phyloP scores from a whole-genome alignment of 208 protist species.

The Entamoeba invadens region DNA sequence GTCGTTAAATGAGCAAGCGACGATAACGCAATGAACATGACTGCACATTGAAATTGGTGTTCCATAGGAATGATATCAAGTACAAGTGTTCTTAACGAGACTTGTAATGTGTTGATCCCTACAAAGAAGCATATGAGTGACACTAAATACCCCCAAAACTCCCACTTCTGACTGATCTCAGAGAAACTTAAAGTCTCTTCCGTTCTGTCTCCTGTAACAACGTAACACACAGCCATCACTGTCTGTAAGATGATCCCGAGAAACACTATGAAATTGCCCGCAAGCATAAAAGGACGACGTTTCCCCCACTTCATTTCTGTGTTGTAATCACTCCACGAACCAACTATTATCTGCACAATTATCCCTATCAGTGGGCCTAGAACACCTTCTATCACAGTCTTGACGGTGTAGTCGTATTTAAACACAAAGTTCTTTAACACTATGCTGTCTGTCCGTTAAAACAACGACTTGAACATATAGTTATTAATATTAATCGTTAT shows the following conservation, averaged over 20 bases:
- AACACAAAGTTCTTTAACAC: too few species aligned
- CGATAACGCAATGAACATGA: background rate
- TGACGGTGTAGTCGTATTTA: background rate
- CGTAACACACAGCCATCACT: too few species aligned
- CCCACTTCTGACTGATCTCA: too few species aligned
- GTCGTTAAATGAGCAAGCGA: background rate
- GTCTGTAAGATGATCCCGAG: too few species aligned
- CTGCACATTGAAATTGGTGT: background rate
- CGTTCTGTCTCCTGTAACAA: too few species aligned
- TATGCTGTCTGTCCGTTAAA: too few species aligned
- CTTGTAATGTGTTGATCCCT: background rate
- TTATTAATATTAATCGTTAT: too few species aligned
- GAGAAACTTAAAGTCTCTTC: too few species aligned
- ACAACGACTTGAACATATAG: too few species aligned
- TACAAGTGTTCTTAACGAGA: background rate
- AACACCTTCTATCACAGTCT: background rate
- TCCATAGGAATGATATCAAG: background rate
- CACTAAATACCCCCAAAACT: too few species aligned
- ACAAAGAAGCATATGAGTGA: too few species aligned
- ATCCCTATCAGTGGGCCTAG: conserved; percentile 11
- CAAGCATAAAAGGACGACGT: conserved; percentile 9
- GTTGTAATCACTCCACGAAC: background rate
- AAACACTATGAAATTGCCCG: background rate
- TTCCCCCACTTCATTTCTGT: background rate
- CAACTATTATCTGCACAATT: conserved; percentile 16